Percentiles rank a stretch among this genome's conserved stretches.
Conservation (phyloP, 768 basidiomycete genomes). For the Pisolithus tinctorius region DNA sequence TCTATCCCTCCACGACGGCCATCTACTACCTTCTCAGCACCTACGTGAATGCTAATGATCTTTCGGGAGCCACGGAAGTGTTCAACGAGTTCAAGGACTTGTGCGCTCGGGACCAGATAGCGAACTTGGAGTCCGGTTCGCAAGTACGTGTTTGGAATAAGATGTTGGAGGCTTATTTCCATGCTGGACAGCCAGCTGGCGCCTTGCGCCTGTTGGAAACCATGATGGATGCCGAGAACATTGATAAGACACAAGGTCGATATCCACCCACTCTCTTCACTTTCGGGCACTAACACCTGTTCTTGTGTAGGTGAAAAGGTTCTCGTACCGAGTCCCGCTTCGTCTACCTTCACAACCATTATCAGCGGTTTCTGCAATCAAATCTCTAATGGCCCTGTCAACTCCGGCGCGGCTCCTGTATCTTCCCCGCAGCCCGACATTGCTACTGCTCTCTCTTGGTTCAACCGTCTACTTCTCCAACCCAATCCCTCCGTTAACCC, state of each 20-base stretch:
- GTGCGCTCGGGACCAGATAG: constrained; percentile 27
- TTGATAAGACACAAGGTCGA: constrained; percentile 10
- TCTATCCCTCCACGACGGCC: constrained; percentile 27
- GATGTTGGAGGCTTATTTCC: constrained; percentile 74
- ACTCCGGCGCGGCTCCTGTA: background rate
- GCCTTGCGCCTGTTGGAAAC: constrained; percentile 61
- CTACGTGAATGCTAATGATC: constrained; percentile 47
- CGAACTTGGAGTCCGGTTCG: constrained; percentile 15
- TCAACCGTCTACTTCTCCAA: constrained; percentile 52
- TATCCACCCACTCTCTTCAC: background rate
- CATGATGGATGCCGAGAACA: constrained; percentile 50
- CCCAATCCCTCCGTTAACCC: constrained; percentile 27
- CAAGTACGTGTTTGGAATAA: constrained; percentile 59
- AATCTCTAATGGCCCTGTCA: constrained; percentile 19
- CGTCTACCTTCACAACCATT: constrained; percentile 57
- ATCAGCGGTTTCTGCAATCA: constrained; percentile 58
- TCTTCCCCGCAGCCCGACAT: constrained; percentile 37
- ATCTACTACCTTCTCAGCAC: constrained; percentile 55
- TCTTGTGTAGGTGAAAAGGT: constrained; percentile 7
- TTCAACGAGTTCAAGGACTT: constrained; percentile 54
- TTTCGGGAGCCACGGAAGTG: constrained; percentile 47
- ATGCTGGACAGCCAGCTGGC: constrained; percentile 49
- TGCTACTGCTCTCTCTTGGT: constrained; percentile 63
- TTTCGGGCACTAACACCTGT: background rate
- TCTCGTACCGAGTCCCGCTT: constrained; percentile 50